Conservation (phyloP, 164 flowering plant genomes). For the Berberis thunbergii region DNA sequence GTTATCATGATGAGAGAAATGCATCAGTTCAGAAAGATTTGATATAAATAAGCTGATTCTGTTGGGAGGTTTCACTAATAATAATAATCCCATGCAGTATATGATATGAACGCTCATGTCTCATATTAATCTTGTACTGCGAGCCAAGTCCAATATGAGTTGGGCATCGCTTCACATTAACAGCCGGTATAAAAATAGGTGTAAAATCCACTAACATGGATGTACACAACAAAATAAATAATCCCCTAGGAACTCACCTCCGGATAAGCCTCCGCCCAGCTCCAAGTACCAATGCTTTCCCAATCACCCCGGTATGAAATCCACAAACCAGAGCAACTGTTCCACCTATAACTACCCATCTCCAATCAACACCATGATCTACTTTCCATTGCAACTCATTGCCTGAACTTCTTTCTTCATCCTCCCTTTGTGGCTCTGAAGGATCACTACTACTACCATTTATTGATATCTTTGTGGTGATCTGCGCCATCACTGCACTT, state of each 20-base stretch:
- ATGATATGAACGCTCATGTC: background rate
- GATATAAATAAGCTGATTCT: background rate
- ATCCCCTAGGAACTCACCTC: conserved; percentile 20
- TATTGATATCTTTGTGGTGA: conserved; percentile 53
- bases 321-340: conserved; percentile 71
- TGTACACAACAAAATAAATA: background rate
- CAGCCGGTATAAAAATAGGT: background rate
- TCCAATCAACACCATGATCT: conserved; percentile 55
- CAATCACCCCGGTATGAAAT: conserved; percentile 52
- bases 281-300: conserved; percentile 65
- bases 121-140: background rate
- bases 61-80: background rate
- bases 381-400: conserved; percentile 5
- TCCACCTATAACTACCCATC: conserved; percentile 72
- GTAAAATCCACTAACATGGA: background rate
- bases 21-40: too few relatives aligned
- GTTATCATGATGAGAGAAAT: too few relatives aligned
- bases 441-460: conserved; percentile 20
- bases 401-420: conserved; percentile 25
- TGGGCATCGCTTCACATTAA: background rate
- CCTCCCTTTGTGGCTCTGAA: conserved; percentile 16
- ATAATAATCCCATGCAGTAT: too few relatives aligned
- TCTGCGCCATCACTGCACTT: conserved; percentile 57
- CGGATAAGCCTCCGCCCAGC: conserved; percentile 59
- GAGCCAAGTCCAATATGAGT: background rate